phyloP scores from a whole-genome alignment of 495 filamentous ascomycete species.

The Penicillium antarcticum region DNA sequence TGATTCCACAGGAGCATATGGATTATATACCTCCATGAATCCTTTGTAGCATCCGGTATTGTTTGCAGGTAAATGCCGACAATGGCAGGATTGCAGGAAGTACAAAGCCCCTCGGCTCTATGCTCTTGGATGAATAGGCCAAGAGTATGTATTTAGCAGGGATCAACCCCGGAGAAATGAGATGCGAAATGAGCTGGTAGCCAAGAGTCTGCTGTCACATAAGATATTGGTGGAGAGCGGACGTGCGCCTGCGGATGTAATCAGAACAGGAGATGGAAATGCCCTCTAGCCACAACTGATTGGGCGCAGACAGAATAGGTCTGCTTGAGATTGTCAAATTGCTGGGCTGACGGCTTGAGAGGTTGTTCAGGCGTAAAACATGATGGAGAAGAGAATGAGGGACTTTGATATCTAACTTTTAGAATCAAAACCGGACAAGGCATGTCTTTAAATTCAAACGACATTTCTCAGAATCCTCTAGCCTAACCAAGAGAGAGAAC shows the following conservation, averaged over 20 bases:
- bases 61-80: constrained; percentile 41
- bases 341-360: neutral
- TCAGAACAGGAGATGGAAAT: neutral
- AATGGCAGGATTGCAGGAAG: constrained; percentile 44
- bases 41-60: constrained; percentile 43
- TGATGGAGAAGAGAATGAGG: neutral
- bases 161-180: neutral
- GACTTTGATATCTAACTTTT: neutral
- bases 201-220: constrained; percentile 8
- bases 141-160: neutral
- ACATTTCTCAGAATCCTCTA: neutral
- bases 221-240: neutral
- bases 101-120: constrained; percentile 22
- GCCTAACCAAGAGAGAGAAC: neutral
- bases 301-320: neutral
- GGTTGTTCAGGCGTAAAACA: neutral
- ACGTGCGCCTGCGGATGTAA: neutral
- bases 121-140: neutral
- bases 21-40: constrained; percentile 37
- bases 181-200: too few species aligned
- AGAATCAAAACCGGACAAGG: neutral
- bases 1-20: constrained; percentile 31
- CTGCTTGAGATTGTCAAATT: neutral
- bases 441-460: constrained; percentile 2
- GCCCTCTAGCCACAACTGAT: neutral